Base-by-base conservation (phyloP, 345 rosid genomes). In the Melaleuca alternifolia region DNA sequence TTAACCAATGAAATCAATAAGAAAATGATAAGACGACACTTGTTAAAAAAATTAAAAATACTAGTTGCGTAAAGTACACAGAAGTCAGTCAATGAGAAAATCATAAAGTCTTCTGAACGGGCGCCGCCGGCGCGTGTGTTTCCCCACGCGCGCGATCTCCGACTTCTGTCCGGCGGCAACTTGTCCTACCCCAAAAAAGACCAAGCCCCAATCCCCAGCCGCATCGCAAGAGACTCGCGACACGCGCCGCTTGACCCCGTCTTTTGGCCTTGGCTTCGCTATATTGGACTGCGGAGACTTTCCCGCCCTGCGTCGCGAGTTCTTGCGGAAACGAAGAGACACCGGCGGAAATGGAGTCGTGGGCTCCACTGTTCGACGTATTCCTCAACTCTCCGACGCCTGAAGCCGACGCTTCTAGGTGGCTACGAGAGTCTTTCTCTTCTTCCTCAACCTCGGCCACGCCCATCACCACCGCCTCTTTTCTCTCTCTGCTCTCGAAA, bases 371-470 rank as follows among this genome's bases (percentile, higher is more conserved):
- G 76, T 88, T 95, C 82, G 89, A 93, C 88, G 92, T 94, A 77
- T 93, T 96, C 88, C 87, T 92, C 75, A 93, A 90, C 85, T 90
- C 90, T 61, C 93, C 90, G 41, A 92, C 94, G 8, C 94, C 99
- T 26, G 98, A 95, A 86, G 86, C 91, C 59, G 92, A 95, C 87
- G 99, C 97, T 11, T 93, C 97, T 52, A 90, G 92, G 51, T 94
- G 95, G 97, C 65, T 96, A 37, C 92, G 93, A 11, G 89, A 89
- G 41, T 91, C 94, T 33, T 93, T 93, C 83, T 84, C 54, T 85
- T 88, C 89, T 48, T 87, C 89, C n/a, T 50, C 87, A 41, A 71
- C 48, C 48, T 37, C 41, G 54, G 90, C 51, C n/a, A 82, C 81
- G 50, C 92, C 95, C 44, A 89, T 94, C 81, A 93, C 92, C 89